Base-by-base conservation (phyloP, 805 yeast species). In the Metschnikowia chrysomelidarum region DNA sequence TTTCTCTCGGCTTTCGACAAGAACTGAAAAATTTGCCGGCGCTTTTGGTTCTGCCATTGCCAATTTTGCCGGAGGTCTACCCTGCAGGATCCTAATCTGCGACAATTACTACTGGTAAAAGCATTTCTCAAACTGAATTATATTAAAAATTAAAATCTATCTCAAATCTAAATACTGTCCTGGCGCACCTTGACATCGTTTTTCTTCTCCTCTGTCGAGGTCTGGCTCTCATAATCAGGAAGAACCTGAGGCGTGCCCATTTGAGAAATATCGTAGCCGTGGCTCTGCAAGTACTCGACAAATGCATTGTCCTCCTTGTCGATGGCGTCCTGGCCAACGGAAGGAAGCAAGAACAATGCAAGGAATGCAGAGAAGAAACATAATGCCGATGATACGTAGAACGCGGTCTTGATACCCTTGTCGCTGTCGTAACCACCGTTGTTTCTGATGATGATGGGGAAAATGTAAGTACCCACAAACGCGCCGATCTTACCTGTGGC, bases 401-500 rank as follows among this genome's bases (percentile, higher is more conserved):
- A 86, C 33, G 95, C 89, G 34, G 82, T 82, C 59, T 77, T 78
- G 53, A 77, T 69, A 46, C 91, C 93, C 38, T 59, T 50, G 41
- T 69, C 63, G 8, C 70, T 57, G 32, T 56, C 60, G 24, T 71
- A 70, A 26, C 85, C 86, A 28, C 75, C 72, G 23, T 43, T 43
- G 46, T 76, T 68, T 34, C 60, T 67, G 45, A 81, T 79, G 53
- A 89, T 82, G 31, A 78, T 75, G 27, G 96, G 96, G 76, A 91
- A 91, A 20, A 83, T 82, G 54, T 81, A 87, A 29, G 93, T 81
- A 37, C 96, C 96, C 19, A 81, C 84, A 56, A 89, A 88, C 1
- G 96, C 97, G 56, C 97, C 97, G 41, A 87, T 68, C 60, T 89
- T 89, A 54, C 96, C 97, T 35, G 80, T 50, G 17, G 96, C 96